These are phyloP conservation scores for Conringia planisiliqua DNA, from an alignment of 345 rosid genomes.

Conservation along the genomic window DNA sequence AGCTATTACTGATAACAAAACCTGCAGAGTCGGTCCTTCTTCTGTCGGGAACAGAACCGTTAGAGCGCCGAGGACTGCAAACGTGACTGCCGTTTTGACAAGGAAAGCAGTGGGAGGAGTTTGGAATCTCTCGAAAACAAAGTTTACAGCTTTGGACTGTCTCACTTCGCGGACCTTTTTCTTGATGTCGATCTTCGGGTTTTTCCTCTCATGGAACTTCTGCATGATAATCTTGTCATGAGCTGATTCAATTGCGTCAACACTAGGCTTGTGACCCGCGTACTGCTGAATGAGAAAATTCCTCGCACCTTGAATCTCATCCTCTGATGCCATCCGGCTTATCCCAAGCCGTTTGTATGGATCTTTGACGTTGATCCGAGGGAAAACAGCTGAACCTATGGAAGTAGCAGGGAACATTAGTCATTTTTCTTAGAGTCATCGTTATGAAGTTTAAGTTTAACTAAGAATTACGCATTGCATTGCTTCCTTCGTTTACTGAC, in stretches of 20 bases:
- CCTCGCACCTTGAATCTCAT: slow-evolving; percentile 90
- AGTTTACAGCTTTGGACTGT: slow-evolving; percentile 67
- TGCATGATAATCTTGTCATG: slow-evolving; percentile 94
- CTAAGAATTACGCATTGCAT: neutral
- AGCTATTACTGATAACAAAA: slow-evolving; percentile 65
- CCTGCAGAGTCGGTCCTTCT: slow-evolving; percentile 96
- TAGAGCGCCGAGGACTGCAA: slow-evolving; percentile 67
- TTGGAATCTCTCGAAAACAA: slow-evolving; percentile 63
- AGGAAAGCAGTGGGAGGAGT: slow-evolving; percentile 64
- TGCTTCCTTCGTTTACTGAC: neutral
- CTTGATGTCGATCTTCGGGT: slow-evolving; percentile 70
- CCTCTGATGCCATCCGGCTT: slow-evolving; percentile 92
- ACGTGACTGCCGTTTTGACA: slow-evolving; percentile 59
- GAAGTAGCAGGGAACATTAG: slow-evolving; percentile 9
- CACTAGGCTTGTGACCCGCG: slow-evolving; percentile 83
- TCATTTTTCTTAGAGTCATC: neutral
- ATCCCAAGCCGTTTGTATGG: slow-evolving; percentile 91
- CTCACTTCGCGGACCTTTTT: slow-evolving; percentile 72
- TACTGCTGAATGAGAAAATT: slow-evolving; percentile 78
- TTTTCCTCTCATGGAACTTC: slow-evolving; percentile 78
- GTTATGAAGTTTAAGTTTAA: neutral
- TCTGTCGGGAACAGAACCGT: slow-evolving; percentile 91
- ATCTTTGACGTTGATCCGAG: slow-evolving; percentile 75
- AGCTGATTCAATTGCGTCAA: slow-evolving; percentile 89
- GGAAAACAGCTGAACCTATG: slow-evolving; percentile 60